Evolutionary conservation across 371 early-diverging fungal species (phyloP), one percentile per base, ranked within the genome.

Genomic region (Haplosporangium sp.): DNA sequence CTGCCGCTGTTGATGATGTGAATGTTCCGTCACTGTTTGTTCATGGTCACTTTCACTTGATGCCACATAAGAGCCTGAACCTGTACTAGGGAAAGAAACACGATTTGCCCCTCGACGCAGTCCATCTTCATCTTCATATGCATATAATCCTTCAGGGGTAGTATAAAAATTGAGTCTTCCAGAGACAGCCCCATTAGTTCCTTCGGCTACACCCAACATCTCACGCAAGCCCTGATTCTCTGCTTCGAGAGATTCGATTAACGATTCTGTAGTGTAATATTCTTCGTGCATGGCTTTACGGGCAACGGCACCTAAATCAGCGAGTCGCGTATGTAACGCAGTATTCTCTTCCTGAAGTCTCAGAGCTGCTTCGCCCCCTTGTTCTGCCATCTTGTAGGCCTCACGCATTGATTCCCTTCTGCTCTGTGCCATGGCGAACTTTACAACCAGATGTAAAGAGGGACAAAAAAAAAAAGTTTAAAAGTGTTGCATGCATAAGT

Each of bases 381-480:
- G 82, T 35, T 81, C 82, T 27, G 75, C 69, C 72, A 81, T 81
- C 50, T 61, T 68, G 63, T 72, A 69, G 1, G 76, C 76, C 58
- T 81, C 82, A 2, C 68, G 82, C 82, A 81, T 75, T 20, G 75
- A 71, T 11, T 81, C 76, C 42, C 69, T 74, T 53, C 82, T 67
- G 37, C 65, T 74, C 17, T 81, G 82, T 3, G 72, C 82, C 75
- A 81, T 81, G 0, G 82, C 82, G 52, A 81, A 69, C 82, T 81
- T 4, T 17, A 48, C 3, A 44, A 34, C 50, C 35, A 17, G 9
- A n/a, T 10, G 0, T 45, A 19, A 40, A 11, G 15, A 19, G 42
- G 8, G 27, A 27, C 27, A 27, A 27, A 27, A 27, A 27, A 27
- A 27, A 27, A 27, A 27, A 27, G 27, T 27, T 27, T 27, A 27